Conservation (phyloP, 1,284 basidiomycete genomes). For the Porodaedalea pini region DNA sequence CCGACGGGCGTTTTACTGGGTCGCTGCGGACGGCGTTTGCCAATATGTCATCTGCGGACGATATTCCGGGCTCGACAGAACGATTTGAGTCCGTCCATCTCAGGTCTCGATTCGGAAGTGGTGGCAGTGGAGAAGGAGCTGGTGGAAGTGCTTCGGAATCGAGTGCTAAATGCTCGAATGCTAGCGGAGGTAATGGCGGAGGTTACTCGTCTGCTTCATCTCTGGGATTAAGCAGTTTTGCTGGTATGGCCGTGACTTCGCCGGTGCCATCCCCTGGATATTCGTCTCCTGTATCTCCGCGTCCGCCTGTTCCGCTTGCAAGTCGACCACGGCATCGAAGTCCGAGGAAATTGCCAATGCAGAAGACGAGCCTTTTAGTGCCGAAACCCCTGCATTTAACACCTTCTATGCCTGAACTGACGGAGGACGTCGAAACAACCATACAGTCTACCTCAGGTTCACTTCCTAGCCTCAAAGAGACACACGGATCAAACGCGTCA, state of each 20-base stretch:
- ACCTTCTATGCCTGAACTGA: conserved; percentile 6
- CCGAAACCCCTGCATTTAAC: conserved; percentile 16
- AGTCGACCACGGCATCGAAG: background rate
- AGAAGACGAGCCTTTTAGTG: conserved; percentile 12
- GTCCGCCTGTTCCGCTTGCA: background rate
- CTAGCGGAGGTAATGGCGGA: background rate
- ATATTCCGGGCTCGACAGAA: conserved; percentile 5
- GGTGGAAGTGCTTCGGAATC: conserved; percentile 12
- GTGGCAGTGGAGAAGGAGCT: conserved; percentile 15
- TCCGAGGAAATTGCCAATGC: conserved; percentile 3
- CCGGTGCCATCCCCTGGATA: background rate
- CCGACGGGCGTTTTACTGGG: conserved; percentile 18
- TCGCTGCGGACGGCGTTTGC: conserved; percentile 14
- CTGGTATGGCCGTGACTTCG: conserved; percentile 5
- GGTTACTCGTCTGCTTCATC: conserved; percentile 17
- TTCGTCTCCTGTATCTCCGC: background rate
- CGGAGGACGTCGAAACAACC: conserved; percentile 3
- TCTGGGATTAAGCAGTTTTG: conserved; percentile 6
- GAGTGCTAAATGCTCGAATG: background rate
- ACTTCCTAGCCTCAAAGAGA: background rate
- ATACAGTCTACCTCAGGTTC: background rate
- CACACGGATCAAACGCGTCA: background rate
- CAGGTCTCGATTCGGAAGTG: background rate
- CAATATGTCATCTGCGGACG: conserved; percentile 14
- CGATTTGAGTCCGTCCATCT: background rate